These are phyloP conservation scores for Coniochaeta pulveracea DNA, from an alignment of 2,329 filamentous ascomycete species.

Conservation along the genomic window DNA sequence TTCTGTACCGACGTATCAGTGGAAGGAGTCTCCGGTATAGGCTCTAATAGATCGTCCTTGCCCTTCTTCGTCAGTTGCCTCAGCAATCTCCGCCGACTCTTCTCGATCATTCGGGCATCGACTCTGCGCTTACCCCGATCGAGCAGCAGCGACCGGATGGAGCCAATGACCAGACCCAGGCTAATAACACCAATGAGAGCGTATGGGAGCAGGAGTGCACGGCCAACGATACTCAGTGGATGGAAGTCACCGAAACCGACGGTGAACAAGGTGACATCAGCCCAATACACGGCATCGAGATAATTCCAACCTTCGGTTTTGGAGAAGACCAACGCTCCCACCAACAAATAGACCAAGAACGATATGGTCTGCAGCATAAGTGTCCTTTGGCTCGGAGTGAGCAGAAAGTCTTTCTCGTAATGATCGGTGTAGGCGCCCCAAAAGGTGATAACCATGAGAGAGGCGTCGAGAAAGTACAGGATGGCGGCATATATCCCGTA, in stretches of 20 bases:
- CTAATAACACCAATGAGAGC: conserved; percentile 76
- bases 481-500: conserved; percentile 72
- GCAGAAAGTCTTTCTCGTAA: conserved; percentile 67
- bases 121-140: conserved; percentile 44
- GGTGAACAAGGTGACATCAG: conserved; percentile 58
- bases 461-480: conserved; percentile 69
- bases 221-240: conserved; percentile 39
- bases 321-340: conserved; percentile 68
- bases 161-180: conserved; percentile 71
- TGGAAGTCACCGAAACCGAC: conserved; percentile 50
- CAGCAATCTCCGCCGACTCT: conserved; percentile 38
- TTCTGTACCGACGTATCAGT: conserved; percentile 8
- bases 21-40: conserved; percentile 23
- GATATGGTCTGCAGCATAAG: conserved; percentile 85
- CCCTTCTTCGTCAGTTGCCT: conserved; percentile 31
- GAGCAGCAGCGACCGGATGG: conserved; percentile 56
- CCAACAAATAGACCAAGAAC: conserved; percentile 69
- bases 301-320: conserved; percentile 64
- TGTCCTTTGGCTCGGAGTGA: conserved; percentile 73
- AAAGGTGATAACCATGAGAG: conserved; percentile 70
- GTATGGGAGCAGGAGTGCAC: conserved; percentile 71
- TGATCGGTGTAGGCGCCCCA: conserved; percentile 58
- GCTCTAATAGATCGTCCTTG: conserved; percentile 35
- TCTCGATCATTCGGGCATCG: conserved; percentile 47
- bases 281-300: conserved; percentile 70